Evolutionary conservation across 257 asterid genomes (phyloP).

Genomic region (Solanum paucissectum): DNA sequence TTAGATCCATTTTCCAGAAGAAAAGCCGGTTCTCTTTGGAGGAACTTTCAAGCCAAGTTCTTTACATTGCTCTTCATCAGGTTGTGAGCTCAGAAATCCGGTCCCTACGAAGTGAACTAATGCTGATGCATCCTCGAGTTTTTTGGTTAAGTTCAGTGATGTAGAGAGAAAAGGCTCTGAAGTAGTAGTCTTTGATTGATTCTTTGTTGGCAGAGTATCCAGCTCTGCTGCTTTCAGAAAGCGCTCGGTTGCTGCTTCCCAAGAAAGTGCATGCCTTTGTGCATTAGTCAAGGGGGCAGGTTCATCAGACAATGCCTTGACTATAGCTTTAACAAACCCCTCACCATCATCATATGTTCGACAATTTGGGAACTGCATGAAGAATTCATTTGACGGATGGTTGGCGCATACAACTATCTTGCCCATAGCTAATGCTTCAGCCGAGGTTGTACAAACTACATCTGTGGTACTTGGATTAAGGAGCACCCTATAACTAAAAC

Average conservation of each 20-base stretch:
- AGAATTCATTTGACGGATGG: conserved; percentile 84
- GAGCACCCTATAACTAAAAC: conserved; percentile 69
- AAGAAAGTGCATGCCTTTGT: conserved; percentile 77
- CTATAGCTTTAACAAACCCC: conserved; percentile 70
- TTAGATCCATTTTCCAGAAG: conserved; percentile 2
- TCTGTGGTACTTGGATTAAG: conserved; percentile 96
- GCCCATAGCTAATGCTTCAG: conserved; percentile 98
- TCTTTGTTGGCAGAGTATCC: conserved; percentile 26
- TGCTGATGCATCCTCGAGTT: conserved; percentile 84
- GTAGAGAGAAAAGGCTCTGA: conserved; percentile 51
- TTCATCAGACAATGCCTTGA: conserved; percentile 55
- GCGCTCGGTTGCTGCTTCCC: conserved; percentile 96
- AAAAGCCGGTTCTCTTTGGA: conserved; percentile 40
- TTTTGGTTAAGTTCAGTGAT: conserved; percentile 44
- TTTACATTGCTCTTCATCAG: conserved; percentile 71
- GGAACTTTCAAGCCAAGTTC: conserved; percentile 58
- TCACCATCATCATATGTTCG: conserved; percentile 50
- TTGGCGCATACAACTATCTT: conserved; percentile 91
- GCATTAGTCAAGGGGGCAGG: conserved; percentile 64
- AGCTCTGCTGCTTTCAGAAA: conserved; percentile 67
- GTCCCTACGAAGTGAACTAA: conserved; percentile 65
- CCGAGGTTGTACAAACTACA: conserved; percentile 95
- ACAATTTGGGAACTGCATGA: conserved; percentile 95
- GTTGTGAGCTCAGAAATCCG: conserved; percentile 42
- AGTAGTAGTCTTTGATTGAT: conserved; percentile 21